Conservation (phyloP, 148 eudicot species). For the Rhododendron vialii region DNA sequence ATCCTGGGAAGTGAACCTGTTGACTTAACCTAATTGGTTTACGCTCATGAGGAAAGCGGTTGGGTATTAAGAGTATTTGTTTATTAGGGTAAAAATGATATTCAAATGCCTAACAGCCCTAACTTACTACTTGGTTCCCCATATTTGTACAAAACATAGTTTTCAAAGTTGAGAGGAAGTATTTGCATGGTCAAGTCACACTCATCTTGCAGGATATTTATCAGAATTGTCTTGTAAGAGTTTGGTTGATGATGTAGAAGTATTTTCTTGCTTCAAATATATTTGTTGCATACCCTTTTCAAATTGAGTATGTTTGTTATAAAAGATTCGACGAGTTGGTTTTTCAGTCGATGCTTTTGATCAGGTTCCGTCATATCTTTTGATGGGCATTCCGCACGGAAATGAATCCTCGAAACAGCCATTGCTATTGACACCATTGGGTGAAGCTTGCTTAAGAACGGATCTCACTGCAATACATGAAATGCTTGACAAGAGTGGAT, state of each 20-base stretch:
- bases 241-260: not conserved
- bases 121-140: not conserved
- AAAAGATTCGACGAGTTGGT: not conserved
- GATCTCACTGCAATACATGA: constrained; percentile 76
- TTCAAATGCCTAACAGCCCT: not conserved
- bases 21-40: constrained; percentile 1
- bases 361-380: constrained; percentile 58
- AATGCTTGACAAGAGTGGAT: constrained; percentile 59
- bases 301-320: not conserved
- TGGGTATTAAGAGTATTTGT: not conserved
- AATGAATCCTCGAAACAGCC: constrained; percentile 24
- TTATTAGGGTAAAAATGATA: not conserved
- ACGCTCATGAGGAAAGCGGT: not conserved
- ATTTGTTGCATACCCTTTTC: not conserved
- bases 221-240: not conserved
- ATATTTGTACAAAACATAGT: not conserved
- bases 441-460: constrained; percentile 68
- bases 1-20: not conserved
- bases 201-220: not conserved
- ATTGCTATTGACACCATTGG: constrained; percentile 41
- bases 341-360: constrained; percentile 12
- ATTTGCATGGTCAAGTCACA: not conserved
- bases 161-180: not conserved
- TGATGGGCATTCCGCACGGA: constrained; percentile 51
- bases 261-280: not conserved